Percentiles rank a stretch among this genome's conserved stretches.
These are phyloP conservation scores for Sporothrix brunneoviolacea DNA, from an alignment of 2,329 filamentous ascomycete genomes.

Conservation along the genomic window DNA sequence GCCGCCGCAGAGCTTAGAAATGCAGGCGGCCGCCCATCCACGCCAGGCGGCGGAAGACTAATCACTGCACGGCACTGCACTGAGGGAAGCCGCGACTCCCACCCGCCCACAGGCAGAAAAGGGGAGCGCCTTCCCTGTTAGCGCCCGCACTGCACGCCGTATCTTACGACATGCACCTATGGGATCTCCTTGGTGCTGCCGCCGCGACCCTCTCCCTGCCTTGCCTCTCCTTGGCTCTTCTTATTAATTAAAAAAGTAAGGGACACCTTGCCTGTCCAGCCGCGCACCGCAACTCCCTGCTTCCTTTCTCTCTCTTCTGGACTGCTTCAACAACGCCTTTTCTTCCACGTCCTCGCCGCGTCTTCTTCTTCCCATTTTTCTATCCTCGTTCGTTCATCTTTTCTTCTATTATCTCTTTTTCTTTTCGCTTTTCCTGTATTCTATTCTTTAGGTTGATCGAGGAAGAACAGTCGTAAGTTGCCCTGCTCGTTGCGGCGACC, in stretches of 20 bases:
- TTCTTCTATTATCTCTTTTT: background rate
- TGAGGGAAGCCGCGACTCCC: background rate
- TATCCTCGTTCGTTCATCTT: background rate
- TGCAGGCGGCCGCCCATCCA: background rate
- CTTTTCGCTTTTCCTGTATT: background rate
- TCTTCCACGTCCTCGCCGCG: background rate
- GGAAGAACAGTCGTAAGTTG: too few relatives aligned
- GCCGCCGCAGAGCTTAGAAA: slow-evolving; percentile 13
- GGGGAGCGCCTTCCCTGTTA: slow-evolving; percentile 2
- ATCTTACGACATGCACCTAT: too few relatives aligned
- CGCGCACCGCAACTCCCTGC: background rate
- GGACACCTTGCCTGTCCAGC: slow-evolving; percentile 13
- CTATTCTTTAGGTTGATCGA: too few relatives aligned
- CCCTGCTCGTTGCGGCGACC: background rate
- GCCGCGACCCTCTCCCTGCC: too few relatives aligned
- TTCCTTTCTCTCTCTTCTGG: background rate
- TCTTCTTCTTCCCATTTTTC: background rate
- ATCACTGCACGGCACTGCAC: background rate
- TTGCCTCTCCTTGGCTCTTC: too few relatives aligned
- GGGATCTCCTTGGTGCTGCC: too few relatives aligned
- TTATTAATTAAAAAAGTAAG: background rate
- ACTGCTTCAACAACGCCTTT: background rate
- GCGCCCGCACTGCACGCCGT: too few relatives aligned
- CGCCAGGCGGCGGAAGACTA: background rate
- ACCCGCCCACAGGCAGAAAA: background rate